Percentiles rank a stretch among this genome's conserved stretches.
Evolutionary conservation across 2,329 filamentous ascomycete species (phyloP).

Genomic region (Neonectria sp.): DNA sequence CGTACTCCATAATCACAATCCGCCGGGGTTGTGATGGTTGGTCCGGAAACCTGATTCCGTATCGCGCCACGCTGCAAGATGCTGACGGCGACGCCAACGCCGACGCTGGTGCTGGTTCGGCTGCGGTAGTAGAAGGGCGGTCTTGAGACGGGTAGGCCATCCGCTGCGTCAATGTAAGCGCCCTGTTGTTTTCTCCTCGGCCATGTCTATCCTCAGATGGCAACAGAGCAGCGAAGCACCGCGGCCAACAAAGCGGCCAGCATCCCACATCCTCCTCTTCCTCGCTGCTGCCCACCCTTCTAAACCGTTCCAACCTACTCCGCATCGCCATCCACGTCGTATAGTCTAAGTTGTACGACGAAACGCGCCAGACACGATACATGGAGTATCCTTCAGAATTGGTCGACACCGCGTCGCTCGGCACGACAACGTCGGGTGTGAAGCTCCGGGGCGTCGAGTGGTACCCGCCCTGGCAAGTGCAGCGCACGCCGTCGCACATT

Average conservation of each 20-base stretch:
- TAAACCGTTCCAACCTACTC: not conserved
- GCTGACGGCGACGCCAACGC: not conserved
- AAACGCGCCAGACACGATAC: not conserved
- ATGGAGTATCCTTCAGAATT: not conserved
- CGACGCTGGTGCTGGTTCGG: not conserved
- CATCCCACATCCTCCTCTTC: not conserved
- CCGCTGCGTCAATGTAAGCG: not conserved
- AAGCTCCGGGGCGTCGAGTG: not conserved
- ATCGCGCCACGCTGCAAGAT: not conserved
- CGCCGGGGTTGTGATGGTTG: not conserved
- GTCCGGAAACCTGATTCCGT: conserved; percentile 12
- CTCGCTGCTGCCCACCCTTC: not conserved
- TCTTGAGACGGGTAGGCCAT: not conserved
- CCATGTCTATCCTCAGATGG: not conserved
- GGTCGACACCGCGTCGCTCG: not conserved
- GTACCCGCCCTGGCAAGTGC: not conserved
- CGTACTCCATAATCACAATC: not conserved
- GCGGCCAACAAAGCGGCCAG: not conserved
- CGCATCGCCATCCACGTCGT: not conserved
- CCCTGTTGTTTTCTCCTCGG: not conserved
- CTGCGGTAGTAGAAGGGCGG: not conserved
- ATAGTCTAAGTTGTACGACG: not conserved
- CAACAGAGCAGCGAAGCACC: not conserved
- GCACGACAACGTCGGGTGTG: not conserved
- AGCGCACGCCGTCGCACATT: not conserved